Conservation (phyloP, 2,329 filamentous ascomycete genomes). For the Penicillium sp. region DNA sequence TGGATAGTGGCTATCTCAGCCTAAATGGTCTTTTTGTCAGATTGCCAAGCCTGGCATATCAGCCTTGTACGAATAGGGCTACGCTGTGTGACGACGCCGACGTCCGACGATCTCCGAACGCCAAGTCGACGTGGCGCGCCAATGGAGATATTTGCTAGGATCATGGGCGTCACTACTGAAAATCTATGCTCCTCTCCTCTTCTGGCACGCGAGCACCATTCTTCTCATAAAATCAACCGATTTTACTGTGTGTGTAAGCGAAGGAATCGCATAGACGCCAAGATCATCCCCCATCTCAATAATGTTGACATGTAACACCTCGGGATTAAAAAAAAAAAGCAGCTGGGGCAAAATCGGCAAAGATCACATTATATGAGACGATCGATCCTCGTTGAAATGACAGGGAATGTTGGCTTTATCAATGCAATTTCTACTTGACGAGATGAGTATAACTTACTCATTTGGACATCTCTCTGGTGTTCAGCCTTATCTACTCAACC, state of each 20-base stretch:
- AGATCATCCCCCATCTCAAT: constrained; percentile 40
- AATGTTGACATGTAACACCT: constrained; percentile 46
- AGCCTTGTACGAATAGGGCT: not conserved
- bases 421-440: not conserved
- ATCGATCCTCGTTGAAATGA: no score
- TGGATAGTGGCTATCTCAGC: not conserved
- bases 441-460: constrained; percentile 3
- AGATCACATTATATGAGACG: no score
- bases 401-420: no score
- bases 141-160: no score
- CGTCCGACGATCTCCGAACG: not conserved
- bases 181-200: constrained; percentile 38
- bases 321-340: constrained; percentile 39
- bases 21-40: not conserved
- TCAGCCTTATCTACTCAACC: constrained; percentile 20
- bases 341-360: not conserved
- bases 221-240: constrained; percentile 37
- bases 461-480: constrained; percentile 12
- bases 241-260: constrained; percentile 36
- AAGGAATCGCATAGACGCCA: constrained; percentile 35
- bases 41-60: not conserved
- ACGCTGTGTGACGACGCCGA: not conserved
- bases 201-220: constrained; percentile 44
- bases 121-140: not conserved
- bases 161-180: not conserved